Base-by-base conservation (phyloP, 2,329 filamentous ascomycete species). In the Pseudodiploospora longispora region DNA sequence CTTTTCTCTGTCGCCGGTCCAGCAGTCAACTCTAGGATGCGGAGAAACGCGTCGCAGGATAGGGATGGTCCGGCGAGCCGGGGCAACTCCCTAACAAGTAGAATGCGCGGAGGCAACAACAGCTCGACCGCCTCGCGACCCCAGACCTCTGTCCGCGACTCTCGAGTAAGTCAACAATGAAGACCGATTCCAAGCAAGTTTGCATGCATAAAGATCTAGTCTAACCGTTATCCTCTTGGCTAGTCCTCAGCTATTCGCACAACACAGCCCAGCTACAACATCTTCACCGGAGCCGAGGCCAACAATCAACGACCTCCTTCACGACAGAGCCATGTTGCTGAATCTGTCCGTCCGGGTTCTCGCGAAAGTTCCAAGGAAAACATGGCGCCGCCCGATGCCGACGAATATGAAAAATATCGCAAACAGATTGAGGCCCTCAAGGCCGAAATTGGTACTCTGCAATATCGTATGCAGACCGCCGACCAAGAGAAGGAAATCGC, bases 401-500 rank as follows among this genome's bases (percentile, higher is more conserved):
- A 78, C 47, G 70, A 75, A 44, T 78, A 79, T 56, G 77, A 81
- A 56, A 71, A 68, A 38, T 77, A 76, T 57, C 69, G 72, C 40
- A 72, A 67, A 44, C 69, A 69, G 32, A 77, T 75, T 47, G 90
- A 97, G 57, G 84, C 90, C 51, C 74, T 97, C 28, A 90, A 91
- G 58, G 87, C 91, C 2, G 88, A 96, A 64, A 72, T 97, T 36
- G 93, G 90, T 49, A 87, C 88, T 0, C 70, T 96, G 41, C 83
- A 83, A 49, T 98, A 96, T 67, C 87, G 91, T 47, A 75, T 95
- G 52, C 86, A 89, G 56, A 91, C 86, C 12, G 70, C 87, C 42
- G 90, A 91, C 56, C 87, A 95, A 54, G 91, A 97, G 58, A 83
- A 86, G 54, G 88, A 95, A 46, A 77, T 96, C 55, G 72, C 82